Evolutionary conservation across 768 basidiomycete species (phyloP).

Genomic region (Russula emetica): DNA sequence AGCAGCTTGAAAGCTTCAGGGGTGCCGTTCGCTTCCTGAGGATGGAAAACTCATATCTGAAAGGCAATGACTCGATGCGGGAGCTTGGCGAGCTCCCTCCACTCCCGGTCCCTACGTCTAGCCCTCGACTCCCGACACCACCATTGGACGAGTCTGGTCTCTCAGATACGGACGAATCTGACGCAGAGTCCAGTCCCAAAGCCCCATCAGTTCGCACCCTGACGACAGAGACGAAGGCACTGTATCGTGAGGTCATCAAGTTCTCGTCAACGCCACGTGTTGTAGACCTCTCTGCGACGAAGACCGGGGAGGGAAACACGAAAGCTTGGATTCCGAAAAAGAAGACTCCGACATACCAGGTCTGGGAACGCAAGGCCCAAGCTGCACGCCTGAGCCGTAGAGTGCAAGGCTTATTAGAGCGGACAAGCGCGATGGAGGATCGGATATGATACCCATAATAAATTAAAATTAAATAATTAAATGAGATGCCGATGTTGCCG

Average conservation of each 20-base stretch:
- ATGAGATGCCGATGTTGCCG: slow-evolving; percentile 17
- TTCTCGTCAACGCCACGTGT: slow-evolving; percentile 81
- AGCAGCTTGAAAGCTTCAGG: slow-evolving; percentile 83
- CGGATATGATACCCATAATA: background rate
- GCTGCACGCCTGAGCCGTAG: slow-evolving; percentile 66
- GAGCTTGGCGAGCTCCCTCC: slow-evolving; percentile 73
- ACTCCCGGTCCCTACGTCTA: slow-evolving; percentile 50
- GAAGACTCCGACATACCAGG: slow-evolving; percentile 75
- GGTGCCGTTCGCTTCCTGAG: slow-evolving; percentile 90
- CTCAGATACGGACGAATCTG: slow-evolving; percentile 64
- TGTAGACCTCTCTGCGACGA: slow-evolving; percentile 71
- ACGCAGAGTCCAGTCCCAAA: slow-evolving; percentile 40
- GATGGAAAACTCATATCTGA: slow-evolving; percentile 89
- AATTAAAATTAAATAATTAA: background rate
- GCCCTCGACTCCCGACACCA: slow-evolving; percentile 54
- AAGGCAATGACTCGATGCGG: slow-evolving; percentile 82
- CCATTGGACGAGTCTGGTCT: slow-evolving; percentile 59
- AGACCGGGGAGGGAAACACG: slow-evolving; percentile 48
- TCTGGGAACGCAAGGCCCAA: slow-evolving; percentile 71
- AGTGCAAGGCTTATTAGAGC: slow-evolving; percentile 66
- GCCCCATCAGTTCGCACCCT: slow-evolving; percentile 61
- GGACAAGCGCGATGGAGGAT: slow-evolving; percentile 46
- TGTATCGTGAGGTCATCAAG: slow-evolving; percentile 85
- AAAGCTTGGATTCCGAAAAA: slow-evolving; percentile 76
- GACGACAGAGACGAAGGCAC: slow-evolving; percentile 73